Conservation (phyloP, 2,329 filamentous ascomycete genomes). For the Neofusicoccum kwambonambiense region DNA sequence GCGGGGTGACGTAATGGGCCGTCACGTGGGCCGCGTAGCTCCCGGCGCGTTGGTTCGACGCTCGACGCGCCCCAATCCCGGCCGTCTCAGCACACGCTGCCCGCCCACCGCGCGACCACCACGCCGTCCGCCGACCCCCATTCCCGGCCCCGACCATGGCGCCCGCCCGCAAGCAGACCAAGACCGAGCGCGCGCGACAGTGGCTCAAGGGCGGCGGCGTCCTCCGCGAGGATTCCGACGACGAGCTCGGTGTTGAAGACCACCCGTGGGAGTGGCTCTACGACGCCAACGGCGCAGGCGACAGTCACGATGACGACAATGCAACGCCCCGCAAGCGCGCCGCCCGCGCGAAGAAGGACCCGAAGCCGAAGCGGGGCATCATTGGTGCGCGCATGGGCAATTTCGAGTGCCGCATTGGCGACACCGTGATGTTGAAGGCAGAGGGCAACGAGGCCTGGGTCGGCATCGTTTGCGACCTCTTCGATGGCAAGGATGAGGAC, state of each 20-base stretch:
- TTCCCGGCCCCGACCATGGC: constrained; percentile 20
- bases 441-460: constrained; percentile 92
- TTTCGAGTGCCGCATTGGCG: constrained; percentile 79
- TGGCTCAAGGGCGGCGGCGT: constrained; percentile 61
- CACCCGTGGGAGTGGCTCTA: constrained; percentile 60
- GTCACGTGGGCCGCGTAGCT: background rate
- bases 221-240: constrained; percentile 77
- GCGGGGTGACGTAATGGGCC: background rate
- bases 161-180: constrained; percentile 40
- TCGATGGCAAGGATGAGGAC: constrained; percentile 67
- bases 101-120: background rate
- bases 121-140: background rate
- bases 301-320: constrained; percentile 34
- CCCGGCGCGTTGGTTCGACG: constrained; percentile 1
- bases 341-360: constrained; percentile 24
- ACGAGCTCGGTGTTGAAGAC: constrained; percentile 65
- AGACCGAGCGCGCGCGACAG: constrained; percentile 47
- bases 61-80: background rate
- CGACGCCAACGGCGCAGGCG: constrained; percentile 42
- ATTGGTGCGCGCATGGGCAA: constrained; percentile 78
- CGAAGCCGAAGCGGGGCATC: constrained; percentile 51
- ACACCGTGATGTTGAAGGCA: constrained; percentile 82
- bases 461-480: constrained; percentile 80
- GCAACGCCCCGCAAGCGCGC: constrained; percentile 33
- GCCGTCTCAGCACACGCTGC: background rate